Evolutionary conservation across 202 grass and related monocot genomes (phyloP).

Genomic region (Miscanthus sacchariflorus): DNA sequence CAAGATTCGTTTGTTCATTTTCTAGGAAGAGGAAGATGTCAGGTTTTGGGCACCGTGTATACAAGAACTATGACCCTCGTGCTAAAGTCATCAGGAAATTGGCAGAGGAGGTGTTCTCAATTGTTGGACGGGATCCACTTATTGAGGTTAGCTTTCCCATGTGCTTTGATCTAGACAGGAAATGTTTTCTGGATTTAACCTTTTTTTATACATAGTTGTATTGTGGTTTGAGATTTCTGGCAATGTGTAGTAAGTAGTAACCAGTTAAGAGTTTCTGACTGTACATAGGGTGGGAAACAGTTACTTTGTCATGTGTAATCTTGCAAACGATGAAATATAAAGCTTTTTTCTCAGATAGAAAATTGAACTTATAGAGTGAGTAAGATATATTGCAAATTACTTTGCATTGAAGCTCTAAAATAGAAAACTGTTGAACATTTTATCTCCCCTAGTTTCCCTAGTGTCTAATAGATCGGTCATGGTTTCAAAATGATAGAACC

Average conservation of each 20-base stretch:
- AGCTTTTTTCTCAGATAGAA: not conserved
- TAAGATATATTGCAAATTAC: slow-evolving; percentile 9
- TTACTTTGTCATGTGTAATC: slow-evolving; percentile 17
- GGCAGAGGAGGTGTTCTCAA: slow-evolving; percentile 96
- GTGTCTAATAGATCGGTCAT: not conserved
- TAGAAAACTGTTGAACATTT: slow-evolving; percentile 11
- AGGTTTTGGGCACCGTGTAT: slow-evolving; percentile 95
- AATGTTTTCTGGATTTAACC: not conserved
- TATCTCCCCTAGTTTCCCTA: not conserved
- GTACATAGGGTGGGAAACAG: not conserved
- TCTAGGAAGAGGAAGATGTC: slow-evolving; percentile 96
- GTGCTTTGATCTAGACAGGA: slow-evolving; percentile 3
- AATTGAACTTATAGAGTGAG: not conserved
- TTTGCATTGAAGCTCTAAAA: slow-evolving; percentile 21
- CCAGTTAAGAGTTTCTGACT: not conserved
- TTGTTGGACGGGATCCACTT: slow-evolving; percentile 94
- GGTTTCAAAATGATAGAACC: not conserved
- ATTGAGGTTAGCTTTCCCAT: slow-evolving; percentile 72
- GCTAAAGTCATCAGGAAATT: slow-evolving; percentile 96
- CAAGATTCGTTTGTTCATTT: slow-evolving; percentile 28
- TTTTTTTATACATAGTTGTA: not conserved
- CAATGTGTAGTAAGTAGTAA: not conserved
- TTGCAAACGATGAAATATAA: slow-evolving; percentile 10
- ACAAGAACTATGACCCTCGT: slow-evolving; percentile 98
- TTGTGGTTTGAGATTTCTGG: not conserved